Evolutionary conservation across 192 early-diverging fungal genomes (phyloP).

Genomic region (Coemansia sp.): DNA sequence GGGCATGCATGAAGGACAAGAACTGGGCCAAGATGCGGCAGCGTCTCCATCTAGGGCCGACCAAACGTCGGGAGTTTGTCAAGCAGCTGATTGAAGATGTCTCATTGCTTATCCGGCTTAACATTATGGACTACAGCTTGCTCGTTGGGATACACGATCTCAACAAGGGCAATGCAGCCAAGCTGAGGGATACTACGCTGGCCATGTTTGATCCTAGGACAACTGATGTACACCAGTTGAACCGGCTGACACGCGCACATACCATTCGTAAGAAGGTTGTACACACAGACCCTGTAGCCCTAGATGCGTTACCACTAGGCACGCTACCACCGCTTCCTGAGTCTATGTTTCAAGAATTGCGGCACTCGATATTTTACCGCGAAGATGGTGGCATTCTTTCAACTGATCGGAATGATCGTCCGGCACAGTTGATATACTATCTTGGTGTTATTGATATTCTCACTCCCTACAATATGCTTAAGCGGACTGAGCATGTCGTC

Average conservation of each 20-base stretch:
- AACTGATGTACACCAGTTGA: slow-evolving; percentile 43
- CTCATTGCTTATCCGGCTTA: slow-evolving; percentile 66
- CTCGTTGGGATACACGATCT: slow-evolving; percentile 90
- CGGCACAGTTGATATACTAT: slow-evolving; percentile 80
- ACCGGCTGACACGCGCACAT: slow-evolving; percentile 50
- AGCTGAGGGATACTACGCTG: slow-evolving; percentile 89
- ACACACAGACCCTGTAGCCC: slow-evolving; percentile 50
- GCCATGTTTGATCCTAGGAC: slow-evolving; percentile 74
- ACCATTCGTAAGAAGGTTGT: slow-evolving; percentile 57
- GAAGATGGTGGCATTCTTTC: slow-evolving; percentile 88
- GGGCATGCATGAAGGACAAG: slow-evolving; percentile 93
- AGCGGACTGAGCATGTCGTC: slow-evolving; percentile 87
- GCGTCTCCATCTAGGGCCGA: slow-evolving; percentile 77
- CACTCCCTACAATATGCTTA: slow-evolving; percentile 86
- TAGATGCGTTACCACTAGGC: slow-evolving; percentile 44
- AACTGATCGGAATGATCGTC: slow-evolving; percentile 69
- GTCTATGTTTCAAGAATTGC: slow-evolving; percentile 54
- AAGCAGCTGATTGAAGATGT: slow-evolving; percentile 88
- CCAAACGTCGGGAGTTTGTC: slow-evolving; percentile 75
- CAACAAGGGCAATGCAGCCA: slow-evolving; percentile 78
- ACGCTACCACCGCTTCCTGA: slow-evolving; percentile 51
- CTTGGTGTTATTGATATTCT: slow-evolving; percentile 98
- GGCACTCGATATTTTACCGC: slow-evolving; percentile 82
- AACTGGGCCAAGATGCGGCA: slow-evolving; percentile 85
- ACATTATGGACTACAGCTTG: slow-evolving; percentile 99